phyloP scores from a whole-genome alignment of 106 monocot genomes.

The Dioscorea dumetorum region DNA sequence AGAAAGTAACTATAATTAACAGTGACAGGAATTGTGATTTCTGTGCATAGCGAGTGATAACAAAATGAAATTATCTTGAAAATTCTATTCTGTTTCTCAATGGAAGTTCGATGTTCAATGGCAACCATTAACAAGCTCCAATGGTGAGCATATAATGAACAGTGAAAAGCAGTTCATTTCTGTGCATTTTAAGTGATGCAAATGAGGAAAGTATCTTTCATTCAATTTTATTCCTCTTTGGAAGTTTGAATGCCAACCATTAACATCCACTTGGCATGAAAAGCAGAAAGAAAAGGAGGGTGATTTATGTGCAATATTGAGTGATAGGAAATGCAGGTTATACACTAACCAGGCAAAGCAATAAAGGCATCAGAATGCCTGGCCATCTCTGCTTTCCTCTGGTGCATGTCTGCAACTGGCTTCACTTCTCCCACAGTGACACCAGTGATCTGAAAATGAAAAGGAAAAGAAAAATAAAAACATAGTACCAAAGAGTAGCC shows the following conservation, averaged over 20 bases:
- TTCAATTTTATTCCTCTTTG: background rate
- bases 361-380: constrained; percentile 74
- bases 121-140: background rate
- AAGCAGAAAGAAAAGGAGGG: background rate
- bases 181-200: no score
- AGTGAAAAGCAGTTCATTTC: no score
- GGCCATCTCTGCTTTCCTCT: constrained; percentile 83
- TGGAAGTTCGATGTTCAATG: background rate
- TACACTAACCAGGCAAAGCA: constrained; percentile 61
- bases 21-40: background rate
- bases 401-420: constrained; percentile 78
- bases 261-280: constrained; percentile 6
- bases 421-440: constrained; percentile 74
- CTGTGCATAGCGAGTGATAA: background rate
- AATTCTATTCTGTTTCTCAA: background rate
- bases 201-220: background rate
- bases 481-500: background rate
- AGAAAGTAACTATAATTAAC: no score
- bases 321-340: background rate
- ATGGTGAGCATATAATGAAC: no score
- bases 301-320: no score
- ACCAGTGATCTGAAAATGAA: constrained; percentile 56
- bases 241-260: background rate
- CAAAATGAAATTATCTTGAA: background rate
- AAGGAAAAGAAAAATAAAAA: background rate